phyloP scores from a whole-genome alignment of 192 early-diverging fungal species.

The Coemansia sp. region DNA sequence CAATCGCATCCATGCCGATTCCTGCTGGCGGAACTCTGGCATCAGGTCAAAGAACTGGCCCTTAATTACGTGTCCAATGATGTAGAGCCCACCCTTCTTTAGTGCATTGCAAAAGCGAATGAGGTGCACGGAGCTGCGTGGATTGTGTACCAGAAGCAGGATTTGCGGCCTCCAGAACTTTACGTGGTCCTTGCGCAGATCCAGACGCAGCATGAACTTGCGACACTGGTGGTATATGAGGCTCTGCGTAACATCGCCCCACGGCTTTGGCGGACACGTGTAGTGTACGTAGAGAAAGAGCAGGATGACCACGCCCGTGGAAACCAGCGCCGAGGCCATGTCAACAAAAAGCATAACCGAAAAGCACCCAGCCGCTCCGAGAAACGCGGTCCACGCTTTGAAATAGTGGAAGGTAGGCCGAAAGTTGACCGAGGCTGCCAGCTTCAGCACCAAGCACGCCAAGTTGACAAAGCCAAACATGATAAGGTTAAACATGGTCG shows the following conservation, averaged over 20 bases:
- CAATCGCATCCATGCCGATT: conserved; percentile 58
- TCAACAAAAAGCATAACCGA: conserved; percentile 58
- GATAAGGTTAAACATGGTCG: conserved; percentile 62
- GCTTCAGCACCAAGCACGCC: conserved; percentile 62
- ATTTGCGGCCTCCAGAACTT: conserved; percentile 74
- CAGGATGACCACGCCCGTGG: conserved; percentile 49
- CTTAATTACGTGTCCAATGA: conserved; percentile 61
- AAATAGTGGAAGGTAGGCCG: conserved; percentile 67
- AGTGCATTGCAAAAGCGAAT: conserved; percentile 65
- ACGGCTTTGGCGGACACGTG: conserved; percentile 60
- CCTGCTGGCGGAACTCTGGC: conserved; percentile 51
- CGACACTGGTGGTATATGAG: conserved; percentile 71
- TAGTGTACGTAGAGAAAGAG: conserved; percentile 66
- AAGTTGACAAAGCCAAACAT: conserved; percentile 63
- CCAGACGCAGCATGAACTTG: conserved; percentile 63
- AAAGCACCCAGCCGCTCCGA: conserved; percentile 54
- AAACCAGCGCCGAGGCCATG: conserved; percentile 43
- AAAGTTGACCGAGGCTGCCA: conserved; percentile 64
- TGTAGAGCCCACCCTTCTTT: conserved; percentile 67
- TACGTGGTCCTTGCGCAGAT: conserved; percentile 61
- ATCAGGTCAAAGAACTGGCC: conserved; percentile 53
- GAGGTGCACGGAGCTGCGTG: conserved; percentile 53
- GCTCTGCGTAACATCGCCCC: conserved; percentile 68
- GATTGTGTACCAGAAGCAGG: conserved; percentile 60
- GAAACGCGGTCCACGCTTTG: conserved; percentile 58